phyloP scores from a whole-genome alignment of 176 grass and related monocot species.

The Carex kokanica region DNA sequence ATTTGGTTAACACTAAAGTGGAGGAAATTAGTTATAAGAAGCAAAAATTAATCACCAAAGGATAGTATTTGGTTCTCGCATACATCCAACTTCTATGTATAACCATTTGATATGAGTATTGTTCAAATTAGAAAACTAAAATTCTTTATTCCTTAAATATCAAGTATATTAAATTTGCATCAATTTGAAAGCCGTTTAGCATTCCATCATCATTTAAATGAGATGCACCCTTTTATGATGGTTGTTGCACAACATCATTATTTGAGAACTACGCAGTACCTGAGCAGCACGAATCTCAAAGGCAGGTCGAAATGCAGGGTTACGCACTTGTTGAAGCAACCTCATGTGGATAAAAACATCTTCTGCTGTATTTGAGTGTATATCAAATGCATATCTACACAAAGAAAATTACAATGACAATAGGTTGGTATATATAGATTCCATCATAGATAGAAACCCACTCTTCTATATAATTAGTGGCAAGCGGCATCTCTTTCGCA shows the following conservation, averaged over 20 bases:
- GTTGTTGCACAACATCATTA: background rate
- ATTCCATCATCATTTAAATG: background rate
- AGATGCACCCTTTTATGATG: background rate
- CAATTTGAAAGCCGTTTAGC: background rate
- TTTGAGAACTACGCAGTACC: slow-evolving; percentile 8
- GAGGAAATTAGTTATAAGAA: no score
- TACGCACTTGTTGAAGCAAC: slow-evolving; percentile 17
- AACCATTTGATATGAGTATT: background rate
- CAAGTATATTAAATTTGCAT: background rate
- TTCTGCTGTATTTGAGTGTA: slow-evolving; percentile 22
- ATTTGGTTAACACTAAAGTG: no score
- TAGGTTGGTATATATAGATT: background rate
- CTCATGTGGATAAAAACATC: slow-evolving; percentile 30
- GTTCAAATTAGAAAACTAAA: background rate
- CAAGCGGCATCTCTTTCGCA: background rate
- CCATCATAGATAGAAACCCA: no score
- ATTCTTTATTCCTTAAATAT: background rate
- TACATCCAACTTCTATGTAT: no score
- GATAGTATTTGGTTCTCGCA: no score
- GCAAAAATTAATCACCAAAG: no score
- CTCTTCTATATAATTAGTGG: no score
- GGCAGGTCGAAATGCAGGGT: slow-evolving; percentile 10
- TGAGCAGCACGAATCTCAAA: slow-evolving; percentile 25
- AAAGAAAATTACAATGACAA: background rate
- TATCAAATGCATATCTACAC: slow-evolving; percentile 30